Evolutionary conservation across 2,329 filamentous ascomycete species (phyloP).

Genomic region (Botrytis porri): DNA sequence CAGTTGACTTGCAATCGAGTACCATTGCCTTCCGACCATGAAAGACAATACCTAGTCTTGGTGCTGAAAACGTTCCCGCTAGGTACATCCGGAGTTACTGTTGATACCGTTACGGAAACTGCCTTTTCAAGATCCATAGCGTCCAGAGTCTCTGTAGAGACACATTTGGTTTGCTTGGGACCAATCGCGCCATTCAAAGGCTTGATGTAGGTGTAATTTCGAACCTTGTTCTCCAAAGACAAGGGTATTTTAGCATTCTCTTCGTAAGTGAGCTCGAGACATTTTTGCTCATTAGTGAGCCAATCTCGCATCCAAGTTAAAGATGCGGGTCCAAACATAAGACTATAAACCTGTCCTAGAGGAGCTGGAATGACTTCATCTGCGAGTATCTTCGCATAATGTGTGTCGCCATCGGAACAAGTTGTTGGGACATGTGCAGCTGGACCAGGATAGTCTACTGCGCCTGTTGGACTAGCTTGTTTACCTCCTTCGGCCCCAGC

Average conservation of each 20-base stretch:
- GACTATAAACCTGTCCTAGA: constrained; percentile 83
- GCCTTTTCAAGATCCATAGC: constrained; percentile 82
- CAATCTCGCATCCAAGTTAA: constrained; percentile 82
- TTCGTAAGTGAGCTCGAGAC: constrained; percentile 79
- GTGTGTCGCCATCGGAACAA: constrained; percentile 72
- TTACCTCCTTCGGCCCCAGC: constrained; percentile 48
- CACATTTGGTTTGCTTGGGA: constrained; percentile 91
- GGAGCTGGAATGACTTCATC: constrained; percentile 86
- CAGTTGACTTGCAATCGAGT: constrained; percentile 87
- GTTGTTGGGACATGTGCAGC: constrained; percentile 77
- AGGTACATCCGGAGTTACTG: constrained; percentile 91
- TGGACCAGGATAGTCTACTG: constrained; percentile 79
- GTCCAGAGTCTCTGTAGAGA: constrained; percentile 82
- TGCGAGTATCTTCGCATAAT: constrained; percentile 81
- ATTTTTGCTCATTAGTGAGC: constrained; percentile 84
- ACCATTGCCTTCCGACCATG: constrained; percentile 83
- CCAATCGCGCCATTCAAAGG: constrained; percentile 81
- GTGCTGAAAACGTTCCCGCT: constrained; percentile 87
- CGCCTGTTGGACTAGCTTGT: constrained; percentile 45
- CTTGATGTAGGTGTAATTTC: constrained; percentile 86
- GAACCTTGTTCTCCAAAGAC: constrained; percentile 68
- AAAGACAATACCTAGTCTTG: constrained; percentile 92
- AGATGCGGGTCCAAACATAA: constrained; percentile 82
- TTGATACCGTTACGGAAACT: constrained; percentile 76
- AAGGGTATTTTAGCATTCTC: constrained; percentile 60